Percentiles rank a stretch among this genome's conserved stretches.
phyloP scores from a whole-genome alignment of 106 monocot genomes.

The Hemerocallis citrina region DNA sequence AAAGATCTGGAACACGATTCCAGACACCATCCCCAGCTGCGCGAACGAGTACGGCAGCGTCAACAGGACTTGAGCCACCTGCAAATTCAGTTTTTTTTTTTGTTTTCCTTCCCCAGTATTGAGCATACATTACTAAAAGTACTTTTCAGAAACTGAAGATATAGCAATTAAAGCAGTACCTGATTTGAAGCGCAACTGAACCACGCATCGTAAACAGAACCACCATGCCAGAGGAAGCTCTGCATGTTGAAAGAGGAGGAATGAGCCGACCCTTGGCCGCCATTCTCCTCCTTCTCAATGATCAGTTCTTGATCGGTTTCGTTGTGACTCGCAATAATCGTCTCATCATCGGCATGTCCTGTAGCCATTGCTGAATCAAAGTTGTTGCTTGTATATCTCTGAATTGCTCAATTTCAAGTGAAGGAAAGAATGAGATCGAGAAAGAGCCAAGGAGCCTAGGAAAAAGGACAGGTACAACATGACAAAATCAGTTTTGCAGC shows the following conservation, averaged over 20 bases:
- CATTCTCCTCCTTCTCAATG: background rate
- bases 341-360: conserved; percentile 33
- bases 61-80: conserved; percentile 61
- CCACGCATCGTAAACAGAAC: conserved; percentile 39
- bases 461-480: no score
- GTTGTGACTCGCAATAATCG: conserved; percentile 20
- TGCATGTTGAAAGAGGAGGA: background rate
- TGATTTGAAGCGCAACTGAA: conserved; percentile 50
- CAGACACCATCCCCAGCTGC: conserved; percentile 85
- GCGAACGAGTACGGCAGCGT: conserved; percentile 92
- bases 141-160: background rate
- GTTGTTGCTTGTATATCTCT: no score
- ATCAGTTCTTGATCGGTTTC: conserved; percentile 1
- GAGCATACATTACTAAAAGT: no score
- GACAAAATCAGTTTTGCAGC: no score
- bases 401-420: no score
- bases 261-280: background rate
- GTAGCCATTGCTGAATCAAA: no score
- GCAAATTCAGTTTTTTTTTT: background rate
- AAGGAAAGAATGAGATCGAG: no score
- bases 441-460: no score
- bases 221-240: conserved; percentile 47
- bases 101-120: background rate
- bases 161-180: background rate
- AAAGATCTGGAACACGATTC: conserved; percentile 70